Base-by-base conservation (phyloP, 345 rosid species). In the Nasturtium officinale region DNA sequence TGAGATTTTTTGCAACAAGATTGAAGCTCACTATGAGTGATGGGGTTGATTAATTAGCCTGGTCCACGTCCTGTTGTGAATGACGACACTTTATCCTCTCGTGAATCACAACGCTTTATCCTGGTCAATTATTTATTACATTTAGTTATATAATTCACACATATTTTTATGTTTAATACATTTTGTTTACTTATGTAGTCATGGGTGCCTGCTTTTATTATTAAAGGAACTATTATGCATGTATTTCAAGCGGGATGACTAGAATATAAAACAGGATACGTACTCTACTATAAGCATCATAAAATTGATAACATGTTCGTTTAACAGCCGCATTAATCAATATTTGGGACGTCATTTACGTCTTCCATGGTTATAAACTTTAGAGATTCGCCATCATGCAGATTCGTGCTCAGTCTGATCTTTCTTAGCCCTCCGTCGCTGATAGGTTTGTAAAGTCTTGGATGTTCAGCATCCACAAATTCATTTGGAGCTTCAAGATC, bases 321-420 rank as follows among this genome's bases (percentile, higher is more conserved):
- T 20, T 43, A 10, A 46, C 7, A 9, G 1, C 28, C 26, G 1
- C 10, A 10, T 64, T 64, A 64, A n/a, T n/a, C 16, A n/a, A 29
- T 16, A 38, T 6, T 45, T 45, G 40, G 3, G 26, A 48, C 53
- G 26, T 16, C 54, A 46, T 26, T 43, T 26, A n/a, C 16, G 16
- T 63, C 25, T 5, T 45, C 29, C 2, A 50, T 13, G 33, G 70
- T 20, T 32, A 65, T 50, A 50, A 50, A 48, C 51, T 71, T 48
- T 23, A 71, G 65, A 59, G 75, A 35, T 33, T 33, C 75, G 5
- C 75, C 75, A 15, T 21, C 67, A 71, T 71, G 75, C 8, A 58
- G 35, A 33, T 57, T 9, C 38, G 3, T 71, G 12, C 38, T 50
- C 48, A 33, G 11, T 33, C 75, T 45, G 32, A 70, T 58, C 25